A percentile compares a stretch with the other conserved stretches of the same genome.
phyloP scores from a whole-genome alignment of 75 land plant genomes.

The Pinus taeda region DNA sequence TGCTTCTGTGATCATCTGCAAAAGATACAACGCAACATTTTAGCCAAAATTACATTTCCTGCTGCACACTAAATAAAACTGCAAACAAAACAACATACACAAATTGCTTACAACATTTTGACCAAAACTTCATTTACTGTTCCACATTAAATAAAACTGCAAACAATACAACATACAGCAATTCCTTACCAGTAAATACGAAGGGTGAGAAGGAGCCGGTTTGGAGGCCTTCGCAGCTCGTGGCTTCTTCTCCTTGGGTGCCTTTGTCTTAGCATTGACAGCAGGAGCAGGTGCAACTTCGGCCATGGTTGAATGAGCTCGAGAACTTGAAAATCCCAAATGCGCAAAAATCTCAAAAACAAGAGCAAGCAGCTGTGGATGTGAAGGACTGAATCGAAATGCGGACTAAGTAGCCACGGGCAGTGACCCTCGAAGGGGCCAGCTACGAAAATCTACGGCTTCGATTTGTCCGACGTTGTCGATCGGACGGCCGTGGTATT shows the following conservation, averaged over 20 bases:
- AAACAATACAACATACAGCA: too few species aligned
- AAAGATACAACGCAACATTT: neutral
- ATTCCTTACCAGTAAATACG: conserved; percentile 25
- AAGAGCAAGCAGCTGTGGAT: neutral
- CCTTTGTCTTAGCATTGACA: neutral
- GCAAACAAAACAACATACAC: neutral
- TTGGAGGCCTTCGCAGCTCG: conserved; percentile 13
- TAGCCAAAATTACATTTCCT: neutral
- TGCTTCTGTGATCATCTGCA: conserved; percentile 36
- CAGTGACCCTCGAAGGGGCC: neutral
- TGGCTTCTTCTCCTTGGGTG: conserved; percentile 23
- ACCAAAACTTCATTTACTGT: neutral
- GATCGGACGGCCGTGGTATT: neutral
- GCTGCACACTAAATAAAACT: neutral
- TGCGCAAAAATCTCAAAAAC: neutral
- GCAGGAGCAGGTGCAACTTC: neutral
- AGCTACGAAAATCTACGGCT: neutral
- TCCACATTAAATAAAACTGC: neutral
- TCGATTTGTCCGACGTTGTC: neutral
- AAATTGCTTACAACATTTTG: neutral
- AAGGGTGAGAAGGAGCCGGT: conserved; percentile 24
- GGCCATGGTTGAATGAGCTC: neutral
- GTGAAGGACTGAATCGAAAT: neutral
- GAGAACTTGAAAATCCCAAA: neutral
- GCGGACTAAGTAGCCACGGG: conserved; percentile 3